Evolutionary conservation across 1,139 yeast genomes (phyloP), one percentile per base, ranked within the genome.

Genomic region (Saccharomyces hybrid): DNA sequence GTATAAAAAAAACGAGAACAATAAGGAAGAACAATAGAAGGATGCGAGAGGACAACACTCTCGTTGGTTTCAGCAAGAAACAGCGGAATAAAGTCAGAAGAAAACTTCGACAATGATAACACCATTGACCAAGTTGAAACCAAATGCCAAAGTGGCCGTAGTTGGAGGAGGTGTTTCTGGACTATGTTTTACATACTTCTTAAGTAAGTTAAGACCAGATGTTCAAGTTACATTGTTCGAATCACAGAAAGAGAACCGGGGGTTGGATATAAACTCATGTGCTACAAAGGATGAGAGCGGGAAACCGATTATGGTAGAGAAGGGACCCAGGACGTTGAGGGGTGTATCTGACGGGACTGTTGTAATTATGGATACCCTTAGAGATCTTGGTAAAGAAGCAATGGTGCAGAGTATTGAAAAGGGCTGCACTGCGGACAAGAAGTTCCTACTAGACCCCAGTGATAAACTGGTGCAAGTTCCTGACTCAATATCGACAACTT

Each of bases 101-200:
- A 38, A n/a, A 38, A 24, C 26, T 19, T 8, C 24, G n/a, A 42
- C 12, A 28, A 51, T 51, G 53, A 16, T 51, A 11, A 28, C 48
- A 41, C 50, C 50, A 38, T 44, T 53, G 21, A 32, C 53, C 11
- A 61, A 58, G 44, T 52, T 68, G 29, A 67, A 69, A 2, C 48
- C 53, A 19, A 72, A 74, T 55, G 79, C 81, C 3, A 70, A 64
- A 31, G 82, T 85, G 2, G 89, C 83, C 0, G 84, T 91, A 0
- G 67, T 89, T 2, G 99, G 99, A 0, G 87, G 88, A 0, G 99
- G 99, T 0, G 79, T 91, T 2, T 86, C 96, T 1, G 98, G 98
- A 0, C 75, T 93, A 3, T 75, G 93, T 1, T 83, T 81, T 62
- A 85, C 95, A 0, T 90, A 87, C 69, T 87, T 87, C 62, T 74